Evolutionary conservation across 352 stramenopile genomes (phyloP), one percentile per base, ranked within the genome.

Genomic region (Phytophthora agathidicida): DNA sequence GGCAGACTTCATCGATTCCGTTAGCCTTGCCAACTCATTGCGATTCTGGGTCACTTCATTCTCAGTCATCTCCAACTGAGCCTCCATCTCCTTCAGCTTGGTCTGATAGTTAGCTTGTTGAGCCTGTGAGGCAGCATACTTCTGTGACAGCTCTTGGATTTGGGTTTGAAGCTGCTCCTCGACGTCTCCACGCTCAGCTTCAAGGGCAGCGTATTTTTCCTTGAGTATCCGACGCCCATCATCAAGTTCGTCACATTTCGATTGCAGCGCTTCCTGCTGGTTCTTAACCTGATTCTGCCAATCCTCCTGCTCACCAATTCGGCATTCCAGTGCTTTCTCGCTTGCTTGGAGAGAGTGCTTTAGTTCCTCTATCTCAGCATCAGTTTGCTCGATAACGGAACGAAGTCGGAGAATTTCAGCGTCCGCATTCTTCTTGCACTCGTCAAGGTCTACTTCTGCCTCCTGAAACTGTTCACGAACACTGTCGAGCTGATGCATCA

Each of bases 351-450:
- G 46, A 0, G 58, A 42, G 7, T 30, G 61, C 14, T 56, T 75
- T 1, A 77, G 24, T 35, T 82, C 62, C 17, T 48, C 20, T n/a
- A 83, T 58, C 35, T 83, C 73, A 14, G 41, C 47, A 16, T 87
- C 68, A 9, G 44, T 68, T 32, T 75, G 33, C 16, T 83, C 65
- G 4, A 86, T 56, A 5, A 65, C 69, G 14, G 62, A 48, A 22
- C 65, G 71, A 24, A 88, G 62, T 22, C 75, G 71, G n/a, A 69
- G 43, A 22, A 88, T 87, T 52, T 88, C 75, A 17, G 56, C 62
- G 17, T 86, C 70, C 5, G 72, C 81, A 28, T 71, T 82, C 32
- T 77, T 75, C 48, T 86, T 70, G 45, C 73, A 80, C 32, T 59
- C 44, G 13, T 85, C 71, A 5, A 91, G 65, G 37, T 88, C 75